A percentile compares a stretch with the other conserved stretches of the same genome.
Conservation (phyloP, 768 basidiomycete genomes). For the Lactifluus pinguis region DNA sequence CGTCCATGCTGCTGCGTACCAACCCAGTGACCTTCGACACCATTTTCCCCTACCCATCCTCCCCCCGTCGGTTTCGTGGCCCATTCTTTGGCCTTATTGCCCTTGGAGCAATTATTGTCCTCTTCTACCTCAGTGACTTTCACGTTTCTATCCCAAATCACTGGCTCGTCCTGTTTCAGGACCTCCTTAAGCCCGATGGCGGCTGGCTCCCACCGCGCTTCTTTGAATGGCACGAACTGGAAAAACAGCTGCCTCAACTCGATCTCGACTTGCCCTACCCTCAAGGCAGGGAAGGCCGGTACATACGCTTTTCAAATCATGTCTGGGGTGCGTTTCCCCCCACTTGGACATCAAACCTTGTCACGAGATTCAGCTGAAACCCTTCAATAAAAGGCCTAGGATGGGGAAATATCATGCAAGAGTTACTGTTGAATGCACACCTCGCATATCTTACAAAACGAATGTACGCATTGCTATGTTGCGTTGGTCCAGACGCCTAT, state of each 20-base stretch:
- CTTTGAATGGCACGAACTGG: constrained; percentile 6
- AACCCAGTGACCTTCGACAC: too few species aligned
- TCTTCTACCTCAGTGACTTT: not conserved
- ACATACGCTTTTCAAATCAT: constrained; percentile 15
- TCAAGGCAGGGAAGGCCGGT: constrained; percentile 14
- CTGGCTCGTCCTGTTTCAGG: not conserved
- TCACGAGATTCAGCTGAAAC: not conserved
- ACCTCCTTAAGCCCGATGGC: not conserved
- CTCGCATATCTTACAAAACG: constrained; percentile 32
- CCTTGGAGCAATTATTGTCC: not conserved
- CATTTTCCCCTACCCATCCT: not conserved
- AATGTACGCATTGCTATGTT: constrained; percentile 31
- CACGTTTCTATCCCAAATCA: not conserved
- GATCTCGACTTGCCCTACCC: constrained; percentile 10
- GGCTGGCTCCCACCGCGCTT: constrained; percentile 7
- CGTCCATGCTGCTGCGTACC: too few species aligned
- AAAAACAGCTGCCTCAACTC: constrained; percentile 12
- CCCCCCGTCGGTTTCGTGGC: not conserved
- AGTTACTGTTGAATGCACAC: not conserved
- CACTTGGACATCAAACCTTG: not conserved
- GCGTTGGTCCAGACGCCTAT: too few species aligned
- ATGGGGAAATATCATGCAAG: constrained; percentile 50
- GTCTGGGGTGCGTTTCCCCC: not conserved
- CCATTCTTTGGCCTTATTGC: not conserved
- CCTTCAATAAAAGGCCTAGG: constrained; percentile 33